These are phyloP conservation scores for Alternaria tenuissima DNA, from an alignment of 2,329 filamentous ascomycete genomes.

Conservation along the genomic window DNA sequence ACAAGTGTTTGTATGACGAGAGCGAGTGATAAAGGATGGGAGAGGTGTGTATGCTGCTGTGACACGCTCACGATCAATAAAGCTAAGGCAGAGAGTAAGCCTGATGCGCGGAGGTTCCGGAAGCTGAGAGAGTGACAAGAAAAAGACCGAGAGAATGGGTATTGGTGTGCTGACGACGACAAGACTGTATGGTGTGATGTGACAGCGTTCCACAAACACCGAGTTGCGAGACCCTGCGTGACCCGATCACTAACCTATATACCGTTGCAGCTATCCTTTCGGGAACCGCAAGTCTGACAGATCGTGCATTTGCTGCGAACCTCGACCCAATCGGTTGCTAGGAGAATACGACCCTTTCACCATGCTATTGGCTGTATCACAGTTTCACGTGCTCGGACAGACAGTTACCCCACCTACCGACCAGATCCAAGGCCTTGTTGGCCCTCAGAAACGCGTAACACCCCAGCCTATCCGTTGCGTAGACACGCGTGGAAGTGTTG, in stretches of 20 bases:
- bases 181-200: constrained; percentile 10
- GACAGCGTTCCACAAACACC: constrained; percentile 3
- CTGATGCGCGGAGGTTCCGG: constrained; percentile 15
- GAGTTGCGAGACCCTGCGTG: not conserved
- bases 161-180: constrained; percentile 11
- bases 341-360: not conserved
- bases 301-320: constrained; percentile 9
- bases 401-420: constrained; percentile 13
- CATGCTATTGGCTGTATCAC: constrained; percentile 7
- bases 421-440: constrained; percentile 9
- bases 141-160: constrained; percentile 9
- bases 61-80: not conserved
- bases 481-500: not conserved
- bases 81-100: not conserved
- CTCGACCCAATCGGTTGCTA: constrained; percentile 12
- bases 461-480: constrained; percentile 3
- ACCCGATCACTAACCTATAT: constrained; percentile 2
- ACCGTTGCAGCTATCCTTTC: constrained; percentile 6
- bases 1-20: not conserved
- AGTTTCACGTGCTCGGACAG: constrained; percentile 12
- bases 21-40: not conserved
- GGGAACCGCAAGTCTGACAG: constrained; percentile 10
- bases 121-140: constrained; percentile 10
- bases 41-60: not conserved
- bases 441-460: constrained; percentile 17